Conservation (phyloP, 208 protist species). For the Trypanosoma melophagium region DNA sequence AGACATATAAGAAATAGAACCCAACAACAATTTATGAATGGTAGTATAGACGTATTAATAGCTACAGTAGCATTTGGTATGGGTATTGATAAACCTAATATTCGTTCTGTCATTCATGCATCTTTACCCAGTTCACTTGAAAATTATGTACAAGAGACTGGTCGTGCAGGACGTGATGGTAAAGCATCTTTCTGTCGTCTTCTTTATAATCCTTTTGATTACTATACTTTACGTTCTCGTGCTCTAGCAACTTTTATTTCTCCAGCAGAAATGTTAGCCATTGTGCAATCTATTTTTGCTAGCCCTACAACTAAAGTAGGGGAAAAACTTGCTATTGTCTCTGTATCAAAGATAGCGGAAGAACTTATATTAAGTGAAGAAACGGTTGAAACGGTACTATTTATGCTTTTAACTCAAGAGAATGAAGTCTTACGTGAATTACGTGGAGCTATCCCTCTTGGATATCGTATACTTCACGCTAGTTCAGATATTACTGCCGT, state of each 20-base stretch:
- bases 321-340: slow-evolving; percentile 59
- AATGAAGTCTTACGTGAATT: slow-evolving; percentile 39
- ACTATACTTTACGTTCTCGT: slow-evolving; percentile 92
- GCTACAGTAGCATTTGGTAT: slow-evolving; percentile 98
- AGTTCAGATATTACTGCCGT: slow-evolving; percentile 1
- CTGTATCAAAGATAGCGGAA: slow-evolving; percentile 46
- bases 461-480: slow-evolving; percentile 36
- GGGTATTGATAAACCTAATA: slow-evolving; percentile 98
- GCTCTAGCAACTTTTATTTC: slow-evolving; percentile 58
- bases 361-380: slow-evolving; percentile 67
- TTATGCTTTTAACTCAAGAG: slow-evolving; percentile 51
- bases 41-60: slow-evolving; percentile 89
- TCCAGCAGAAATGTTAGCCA: slow-evolving; percentile 47
- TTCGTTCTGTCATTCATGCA: slow-evolving; percentile 97
- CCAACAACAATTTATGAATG: slow-evolving; percentile 88
- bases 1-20: slow-evolving; percentile 43
- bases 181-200: slow-evolving; percentile 64
- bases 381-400: slow-evolving; percentile 80
- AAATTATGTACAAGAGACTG: slow-evolving; percentile 97
- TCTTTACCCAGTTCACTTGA: slow-evolving; percentile 94
- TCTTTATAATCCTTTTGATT: slow-evolving; percentile 92
- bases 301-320: slow-evolving; percentile 46
- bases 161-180: slow-evolving; percentile 95
- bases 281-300: slow-evolving; percentile 52
- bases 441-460: slow-evolving; percentile 43